Evolutionary conservation across 2,329 filamentous ascomycete species (phyloP).

Genomic region (Rosellinia necatrix): DNA sequence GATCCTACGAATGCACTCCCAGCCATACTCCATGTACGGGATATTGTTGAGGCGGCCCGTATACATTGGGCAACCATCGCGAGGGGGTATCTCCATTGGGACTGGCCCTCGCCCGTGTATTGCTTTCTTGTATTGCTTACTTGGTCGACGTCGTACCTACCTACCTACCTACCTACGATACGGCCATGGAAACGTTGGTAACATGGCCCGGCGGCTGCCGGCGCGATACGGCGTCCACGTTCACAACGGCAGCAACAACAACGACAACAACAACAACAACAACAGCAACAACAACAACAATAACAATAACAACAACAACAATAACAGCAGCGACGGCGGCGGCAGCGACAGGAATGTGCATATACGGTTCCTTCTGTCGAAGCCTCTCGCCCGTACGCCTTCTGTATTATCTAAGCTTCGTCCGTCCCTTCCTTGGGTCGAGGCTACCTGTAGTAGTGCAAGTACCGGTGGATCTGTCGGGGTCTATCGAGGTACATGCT

Average conservation of each 20-base stretch:
- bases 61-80: not conserved
- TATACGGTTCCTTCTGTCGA: too few relatives aligned
- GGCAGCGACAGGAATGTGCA: too few relatives aligned
- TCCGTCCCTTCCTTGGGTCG: not conserved
- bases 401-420: slow-evolving; percentile 13
- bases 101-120: not conserved
- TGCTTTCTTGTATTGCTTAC: too few relatives aligned
- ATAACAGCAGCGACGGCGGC: too few relatives aligned
- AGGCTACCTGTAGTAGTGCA: not conserved
- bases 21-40: not conserved
- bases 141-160: too few relatives aligned
- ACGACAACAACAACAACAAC: not conserved
- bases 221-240: not conserved
- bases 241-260: not conserved
- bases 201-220: not conserved
- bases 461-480: not conserved
- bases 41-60: not conserved
- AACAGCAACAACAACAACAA: not conserved
- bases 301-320: too few relatives aligned
- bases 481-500: not conserved
- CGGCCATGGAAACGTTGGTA: not conserved
- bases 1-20: not conserved
- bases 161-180: not conserved
- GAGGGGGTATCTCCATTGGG: not conserved
- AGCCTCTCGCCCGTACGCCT: too few relatives aligned